These are phyloP conservation scores for Solanum sparsipilum DNA, from an alignment of 257 asterid genomes.

Conservation along the genomic window DNA sequence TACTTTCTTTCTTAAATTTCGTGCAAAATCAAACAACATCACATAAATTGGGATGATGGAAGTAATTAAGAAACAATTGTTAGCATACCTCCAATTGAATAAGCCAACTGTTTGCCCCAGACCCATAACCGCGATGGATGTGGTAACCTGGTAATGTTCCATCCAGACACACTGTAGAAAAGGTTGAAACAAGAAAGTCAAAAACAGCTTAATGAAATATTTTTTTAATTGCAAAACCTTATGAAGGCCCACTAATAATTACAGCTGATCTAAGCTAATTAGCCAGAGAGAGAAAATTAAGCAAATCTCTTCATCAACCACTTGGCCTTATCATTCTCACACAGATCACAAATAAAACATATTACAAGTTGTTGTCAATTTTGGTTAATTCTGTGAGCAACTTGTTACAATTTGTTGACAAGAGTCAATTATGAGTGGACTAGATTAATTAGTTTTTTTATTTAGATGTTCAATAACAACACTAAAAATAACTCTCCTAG, in stretches of 20 bases:
- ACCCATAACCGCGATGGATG: conserved; percentile 70
- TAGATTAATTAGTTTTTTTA: neutral
- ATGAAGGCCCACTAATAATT: neutral
- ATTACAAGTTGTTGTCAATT: neutral
- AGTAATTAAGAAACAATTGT: neutral
- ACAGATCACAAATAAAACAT: neutral
- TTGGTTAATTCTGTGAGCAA: neutral
- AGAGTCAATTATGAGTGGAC: neutral
- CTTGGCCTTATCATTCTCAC: neutral
- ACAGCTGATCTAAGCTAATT: neutral
- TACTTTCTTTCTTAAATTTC: too few relatives aligned
- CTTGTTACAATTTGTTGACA: neutral
- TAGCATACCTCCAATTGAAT: conserved; percentile 67
- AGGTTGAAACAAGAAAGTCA: neutral
- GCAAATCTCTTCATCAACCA: neutral
- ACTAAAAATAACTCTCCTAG: neutral
- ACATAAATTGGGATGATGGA: too few relatives aligned
- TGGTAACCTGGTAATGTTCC: conserved; percentile 93
- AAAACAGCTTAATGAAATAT: neutral
- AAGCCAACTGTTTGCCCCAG: conserved; percentile 91
- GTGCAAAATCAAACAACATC: too few relatives aligned
- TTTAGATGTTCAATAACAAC: neutral
- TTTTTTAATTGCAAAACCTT: neutral
- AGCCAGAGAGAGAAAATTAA: neutral
- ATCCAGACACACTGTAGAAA: conserved; percentile 78